phyloP scores from a whole-genome alignment of 805 yeast genomes.

The Pichia nakasei region DNA sequence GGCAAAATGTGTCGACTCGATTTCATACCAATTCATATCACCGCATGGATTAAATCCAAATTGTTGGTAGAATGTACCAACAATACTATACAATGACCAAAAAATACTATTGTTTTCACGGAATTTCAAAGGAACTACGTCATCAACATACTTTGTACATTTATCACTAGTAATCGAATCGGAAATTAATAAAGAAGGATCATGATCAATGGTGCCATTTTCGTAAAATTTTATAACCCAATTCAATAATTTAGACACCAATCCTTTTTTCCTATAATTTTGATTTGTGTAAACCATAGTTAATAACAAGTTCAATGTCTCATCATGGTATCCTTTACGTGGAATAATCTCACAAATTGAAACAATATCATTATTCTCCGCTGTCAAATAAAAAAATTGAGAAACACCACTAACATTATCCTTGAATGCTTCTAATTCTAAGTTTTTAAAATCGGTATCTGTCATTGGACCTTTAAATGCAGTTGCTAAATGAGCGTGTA shows the following conservation, averaged over 20 bases:
- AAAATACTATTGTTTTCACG: background rate
- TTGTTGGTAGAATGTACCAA: conserved; percentile 5
- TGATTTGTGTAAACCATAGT: conserved; percentile 6
- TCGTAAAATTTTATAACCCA: conserved; percentile 8
- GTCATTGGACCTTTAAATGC: background rate
- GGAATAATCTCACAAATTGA: background rate
- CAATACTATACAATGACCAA: conserved; percentile 9
- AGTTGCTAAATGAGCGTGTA: background rate
- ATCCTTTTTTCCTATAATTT: conserved; percentile 5
- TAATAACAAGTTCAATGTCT: background rate
- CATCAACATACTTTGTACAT: background rate
- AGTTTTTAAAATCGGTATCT: background rate
- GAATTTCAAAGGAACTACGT: background rate
- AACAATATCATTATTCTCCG: background rate
- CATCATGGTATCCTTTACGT: conserved; percentile 1
- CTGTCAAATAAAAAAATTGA: conserved; percentile 1
- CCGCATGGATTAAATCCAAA: conserved; percentile 6
- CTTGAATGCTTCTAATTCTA: background rate
- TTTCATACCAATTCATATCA: background rate
- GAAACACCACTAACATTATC: background rate
- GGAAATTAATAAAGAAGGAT: background rate
- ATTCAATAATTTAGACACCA: background rate
- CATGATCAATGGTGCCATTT: background rate
- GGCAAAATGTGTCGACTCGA: background rate
- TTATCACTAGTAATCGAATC: background rate